These are phyloP conservation scores for Sporisorium graminicola DNA, from an alignment of 1,284 basidiomycete species.

Conservation along the genomic window DNA sequence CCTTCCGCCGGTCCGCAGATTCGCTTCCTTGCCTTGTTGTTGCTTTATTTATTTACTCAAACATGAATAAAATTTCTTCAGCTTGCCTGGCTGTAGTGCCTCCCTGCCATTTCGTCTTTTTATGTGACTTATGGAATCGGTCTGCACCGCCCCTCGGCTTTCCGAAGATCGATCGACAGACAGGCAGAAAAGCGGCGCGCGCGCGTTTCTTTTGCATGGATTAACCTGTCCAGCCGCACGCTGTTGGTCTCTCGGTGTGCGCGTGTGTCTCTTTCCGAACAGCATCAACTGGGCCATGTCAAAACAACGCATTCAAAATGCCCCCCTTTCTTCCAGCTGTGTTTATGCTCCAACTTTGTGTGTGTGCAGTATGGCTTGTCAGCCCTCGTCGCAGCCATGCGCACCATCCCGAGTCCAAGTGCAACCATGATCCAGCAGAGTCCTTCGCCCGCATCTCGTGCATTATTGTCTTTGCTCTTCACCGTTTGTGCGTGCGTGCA, in stretches of 20 bases:
- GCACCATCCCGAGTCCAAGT: not conserved
- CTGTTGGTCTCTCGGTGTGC: too few relatives aligned
- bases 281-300: too few relatives aligned
- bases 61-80: too few relatives aligned
- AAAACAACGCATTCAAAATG: not conserved
- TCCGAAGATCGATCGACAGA: constrained; percentile 10
- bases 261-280: too few relatives aligned
- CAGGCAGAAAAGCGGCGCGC: not conserved
- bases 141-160: constrained; percentile 14
- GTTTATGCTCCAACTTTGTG: too few relatives aligned
- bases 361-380: too few relatives aligned
- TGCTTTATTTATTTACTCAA: too few relatives aligned
- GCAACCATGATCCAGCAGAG: not conserved
- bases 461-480: not conserved
- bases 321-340: too few relatives aligned
- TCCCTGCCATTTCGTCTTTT: not conserved
- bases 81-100: not conserved
- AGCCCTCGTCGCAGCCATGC: not conserved
- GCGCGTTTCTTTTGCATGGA: too few relatives aligned
- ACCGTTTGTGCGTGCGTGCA: too few relatives aligned
- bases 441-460: not conserved
- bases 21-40: too few relatives aligned
- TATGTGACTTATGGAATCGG: not conserved
- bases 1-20: constrained; percentile 19
- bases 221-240: too few relatives aligned